Base-by-base conservation (phyloP, 2,329 filamentous ascomycete species). In the Talaromyces piceae region DNA sequence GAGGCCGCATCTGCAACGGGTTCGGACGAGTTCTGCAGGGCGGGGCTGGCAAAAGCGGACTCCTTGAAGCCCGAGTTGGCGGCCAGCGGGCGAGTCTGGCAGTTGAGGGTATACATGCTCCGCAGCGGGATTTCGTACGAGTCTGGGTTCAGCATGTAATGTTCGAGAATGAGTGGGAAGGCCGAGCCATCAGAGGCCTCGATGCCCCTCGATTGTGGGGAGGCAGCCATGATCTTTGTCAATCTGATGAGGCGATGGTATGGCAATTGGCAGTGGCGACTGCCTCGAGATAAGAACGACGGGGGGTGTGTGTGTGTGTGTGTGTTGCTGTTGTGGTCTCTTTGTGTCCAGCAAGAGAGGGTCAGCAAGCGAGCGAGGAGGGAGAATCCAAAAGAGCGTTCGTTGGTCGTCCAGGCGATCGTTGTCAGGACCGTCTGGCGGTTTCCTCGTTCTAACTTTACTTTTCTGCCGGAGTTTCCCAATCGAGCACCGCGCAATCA, bases 81-180 rank as follows among this genome's bases (percentile, higher is more conserved):
- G 22, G 57, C 58, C 51, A 58, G 56, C 25, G 66, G 63, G 51
- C 68, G 67, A 44, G 67, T 52, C 16, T 77, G 76, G 55, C 77
- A 81, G 62, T 86, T 86, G 64, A 86, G 73, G 23, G 77, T 77
- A 69, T 84, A 85, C 79, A 85, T 84, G 56, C 80, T 84, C 52
- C 82, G 78, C 25, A 86, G 73, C 18, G 82, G 82, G 27, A 85
- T 80, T 59, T 85, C 82, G 61, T 85, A 84, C 58, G 74, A 78
- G 59, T 74, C 76, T 7, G 81, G 80, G 61, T 84, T 82, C 52
- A 77, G 76, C 49, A 83, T 67, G 52, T 82, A 73, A 62, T 82
- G 79, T 52, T 82, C 79, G 46, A 82, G 71, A 54, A 82, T 79
- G 74, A 77, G 74, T 54, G 71, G 66, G 62, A 76, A 68, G 22